phyloP scores from a whole-genome alignment of 306 rosid genomes.

The Lathyrus oleraceus region DNA sequence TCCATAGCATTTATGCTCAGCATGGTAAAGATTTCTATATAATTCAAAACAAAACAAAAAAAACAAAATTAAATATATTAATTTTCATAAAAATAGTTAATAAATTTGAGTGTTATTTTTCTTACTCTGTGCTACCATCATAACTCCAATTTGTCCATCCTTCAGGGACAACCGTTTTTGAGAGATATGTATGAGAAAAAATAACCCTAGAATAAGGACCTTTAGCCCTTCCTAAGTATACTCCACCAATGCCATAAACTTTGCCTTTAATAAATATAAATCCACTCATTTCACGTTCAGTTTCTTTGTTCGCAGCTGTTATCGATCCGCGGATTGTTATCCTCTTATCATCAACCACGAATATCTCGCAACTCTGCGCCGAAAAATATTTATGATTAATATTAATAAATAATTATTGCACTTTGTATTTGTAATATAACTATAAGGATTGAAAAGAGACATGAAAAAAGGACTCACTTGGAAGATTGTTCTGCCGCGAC shows the following conservation, averaged over 20 bases:
- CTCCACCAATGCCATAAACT: slow-evolving; percentile 74
- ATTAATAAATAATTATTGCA: neutral
- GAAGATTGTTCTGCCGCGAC: slow-evolving; percentile 65
- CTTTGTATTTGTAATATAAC: too few species aligned
- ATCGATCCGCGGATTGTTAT: slow-evolving; percentile 58
- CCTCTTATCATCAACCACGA: slow-evolving; percentile 73
- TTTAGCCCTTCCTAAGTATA: slow-evolving; percentile 79
- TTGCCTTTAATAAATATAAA: slow-evolving; percentile 53
- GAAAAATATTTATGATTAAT: neutral
- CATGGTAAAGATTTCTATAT: slow-evolving; percentile 63
- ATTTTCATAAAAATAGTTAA: neutral
- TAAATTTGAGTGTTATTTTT: neutral
- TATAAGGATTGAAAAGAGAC: neutral
- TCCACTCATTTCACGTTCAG: slow-evolving; percentile 56
- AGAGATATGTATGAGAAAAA: slow-evolving; percentile 58
- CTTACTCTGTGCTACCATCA: slow-evolving; percentile 65
- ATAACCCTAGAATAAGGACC: slow-evolving; percentile 68
- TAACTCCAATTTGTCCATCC: slow-evolving; percentile 90
- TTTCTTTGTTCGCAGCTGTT: slow-evolving; percentile 62
- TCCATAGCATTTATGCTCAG: slow-evolving; percentile 64
- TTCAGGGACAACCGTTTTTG: slow-evolving; percentile 48
- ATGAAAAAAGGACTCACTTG: slow-evolving; percentile 38
- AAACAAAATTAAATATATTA: neutral
- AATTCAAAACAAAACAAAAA: neutral
- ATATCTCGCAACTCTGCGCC: slow-evolving; percentile 69